Evolutionary conservation across 2,329 filamentous ascomycete genomes (phyloP).

Genomic region (Penicillium nordicum): DNA sequence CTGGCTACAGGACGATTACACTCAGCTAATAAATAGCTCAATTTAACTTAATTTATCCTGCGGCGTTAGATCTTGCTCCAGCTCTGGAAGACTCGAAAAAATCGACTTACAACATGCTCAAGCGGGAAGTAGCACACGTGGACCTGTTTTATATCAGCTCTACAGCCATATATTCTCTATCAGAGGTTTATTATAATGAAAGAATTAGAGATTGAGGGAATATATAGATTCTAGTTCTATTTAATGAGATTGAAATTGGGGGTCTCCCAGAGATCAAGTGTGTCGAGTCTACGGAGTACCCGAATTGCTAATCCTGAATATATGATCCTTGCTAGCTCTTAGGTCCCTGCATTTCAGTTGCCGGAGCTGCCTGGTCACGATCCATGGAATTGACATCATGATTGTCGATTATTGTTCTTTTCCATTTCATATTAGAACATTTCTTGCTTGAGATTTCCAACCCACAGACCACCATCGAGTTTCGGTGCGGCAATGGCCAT

Average conservation of each 20-base stretch:
- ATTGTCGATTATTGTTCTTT: background rate
- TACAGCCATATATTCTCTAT: background rate
- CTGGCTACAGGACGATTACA: background rate
- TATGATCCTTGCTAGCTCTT: background rate
- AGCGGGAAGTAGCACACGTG: background rate
- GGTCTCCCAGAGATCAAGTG: background rate
- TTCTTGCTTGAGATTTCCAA: background rate
- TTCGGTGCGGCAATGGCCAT: slow-evolving; percentile 6
- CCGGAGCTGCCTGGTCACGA: background rate
- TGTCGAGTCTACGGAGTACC: background rate
- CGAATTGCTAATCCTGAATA: background rate
- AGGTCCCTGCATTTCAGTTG: background rate
- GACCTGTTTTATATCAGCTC: background rate
- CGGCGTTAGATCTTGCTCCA: background rate
- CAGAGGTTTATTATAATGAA: background rate
- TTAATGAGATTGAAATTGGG: background rate
- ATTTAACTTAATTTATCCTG: background rate
- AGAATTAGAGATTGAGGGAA: too few species aligned
- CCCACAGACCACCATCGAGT: background rate
- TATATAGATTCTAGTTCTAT: background rate
- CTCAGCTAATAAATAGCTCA: background rate
- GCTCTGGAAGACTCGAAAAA: background rate
- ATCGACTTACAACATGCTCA: too few species aligned
- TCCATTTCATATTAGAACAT: background rate
- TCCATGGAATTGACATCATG: background rate